Evolutionary conservation across 129 eudicot genomes (phyloP).

Genomic region (Pseudognaphalium luteoalbum): DNA sequence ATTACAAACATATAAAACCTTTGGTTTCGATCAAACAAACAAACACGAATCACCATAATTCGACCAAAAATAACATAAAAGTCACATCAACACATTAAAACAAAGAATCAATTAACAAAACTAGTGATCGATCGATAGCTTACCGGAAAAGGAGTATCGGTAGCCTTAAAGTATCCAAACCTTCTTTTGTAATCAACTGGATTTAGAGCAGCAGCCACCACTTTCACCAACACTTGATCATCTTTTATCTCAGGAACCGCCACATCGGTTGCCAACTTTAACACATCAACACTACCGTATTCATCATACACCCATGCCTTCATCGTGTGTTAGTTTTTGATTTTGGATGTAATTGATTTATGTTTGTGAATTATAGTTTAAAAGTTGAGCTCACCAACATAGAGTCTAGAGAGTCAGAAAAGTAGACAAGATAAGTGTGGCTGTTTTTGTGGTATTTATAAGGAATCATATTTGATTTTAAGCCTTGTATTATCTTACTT

Average conservation of each 20-base stretch:
- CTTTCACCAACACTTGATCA: conserved; percentile 85
- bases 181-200: conserved; percentile 89
- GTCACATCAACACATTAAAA: neutral
- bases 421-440: too few relatives aligned
- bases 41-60: too few relatives aligned
- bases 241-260: conserved; percentile 62
- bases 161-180: conserved; percentile 66
- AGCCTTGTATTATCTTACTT: too few relatives aligned
- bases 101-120: neutral
- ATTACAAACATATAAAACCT: too few relatives aligned
- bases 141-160: conserved; percentile 94
- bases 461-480: too few relatives aligned
- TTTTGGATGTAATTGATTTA: too few relatives aligned
- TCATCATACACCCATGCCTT: conserved; percentile 87
- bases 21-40: too few relatives aligned
- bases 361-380: too few relatives aligned
- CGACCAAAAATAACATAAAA: neutral
- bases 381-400: too few relatives aligned
- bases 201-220: conserved; percentile 87
- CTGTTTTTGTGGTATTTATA: too few relatives aligned
- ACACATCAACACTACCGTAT: conserved; percentile 77
- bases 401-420: too few relatives aligned
- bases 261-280: conserved; percentile 55
- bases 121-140: neutral
- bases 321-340: conserved; percentile 31